Evolutionary conservation across 768 basidiomycete genomes (phyloP).

Genomic region (Mycena chlorophos): DNA sequence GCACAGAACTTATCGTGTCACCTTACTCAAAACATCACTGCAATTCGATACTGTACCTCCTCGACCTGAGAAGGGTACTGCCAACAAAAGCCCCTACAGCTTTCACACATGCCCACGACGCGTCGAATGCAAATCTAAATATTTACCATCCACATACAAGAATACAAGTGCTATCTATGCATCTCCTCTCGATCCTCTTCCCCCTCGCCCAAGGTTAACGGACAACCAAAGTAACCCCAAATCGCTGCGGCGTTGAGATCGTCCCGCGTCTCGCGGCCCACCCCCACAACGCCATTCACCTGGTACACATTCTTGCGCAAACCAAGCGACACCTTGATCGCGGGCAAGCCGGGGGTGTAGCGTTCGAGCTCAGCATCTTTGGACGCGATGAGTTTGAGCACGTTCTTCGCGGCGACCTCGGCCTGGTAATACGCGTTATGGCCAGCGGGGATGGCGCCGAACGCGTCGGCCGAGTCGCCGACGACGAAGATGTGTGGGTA

Average conservation of each 20-base stretch:
- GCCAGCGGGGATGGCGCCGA: conserved; percentile 62
- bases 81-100: too few relatives aligned
- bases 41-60: too few relatives aligned
- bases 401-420: conserved; percentile 55
- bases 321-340: conserved; percentile 65
- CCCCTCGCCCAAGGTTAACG: conserved; percentile 32
- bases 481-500: conserved; percentile 61
- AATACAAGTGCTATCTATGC: conserved; percentile 12
- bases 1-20: too few relatives aligned
- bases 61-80: too few relatives aligned
- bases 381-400: conserved; percentile 43
- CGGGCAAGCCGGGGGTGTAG: conserved; percentile 49
- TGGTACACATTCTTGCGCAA: conserved; percentile 51
- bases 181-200: conserved; percentile 38
- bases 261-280: conserved; percentile 42
- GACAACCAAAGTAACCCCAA: conserved; percentile 47
- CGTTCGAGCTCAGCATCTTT: neutral
- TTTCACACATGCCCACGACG: too few relatives aligned
- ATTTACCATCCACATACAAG: too few relatives aligned
- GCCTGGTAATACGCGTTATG: conserved; percentile 57
- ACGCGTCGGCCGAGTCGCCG: conserved; percentile 65
- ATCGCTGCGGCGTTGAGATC: conserved; percentile 50
- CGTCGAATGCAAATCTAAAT: too few relatives aligned
- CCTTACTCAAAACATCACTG: too few relatives aligned
- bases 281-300: conserved; percentile 44